Percentiles rank a stretch among this genome's conserved stretches.
Conservation (phyloP, 352 stramenopile species). For the Peronosclerospora sorghi region DNA sequence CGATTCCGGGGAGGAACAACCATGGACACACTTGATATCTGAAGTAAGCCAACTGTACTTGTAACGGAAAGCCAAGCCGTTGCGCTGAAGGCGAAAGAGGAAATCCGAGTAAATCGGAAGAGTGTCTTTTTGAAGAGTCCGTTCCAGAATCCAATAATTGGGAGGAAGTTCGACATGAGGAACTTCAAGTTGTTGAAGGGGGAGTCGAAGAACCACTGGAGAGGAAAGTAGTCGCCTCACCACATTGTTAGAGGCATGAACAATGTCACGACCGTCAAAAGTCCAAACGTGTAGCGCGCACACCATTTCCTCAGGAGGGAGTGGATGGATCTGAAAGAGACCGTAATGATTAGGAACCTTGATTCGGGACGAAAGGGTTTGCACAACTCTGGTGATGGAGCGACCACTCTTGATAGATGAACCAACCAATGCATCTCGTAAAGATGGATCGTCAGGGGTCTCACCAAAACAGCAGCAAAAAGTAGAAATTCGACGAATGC, state of each 20-base stretch:
- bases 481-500: background rate
- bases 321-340: background rate
- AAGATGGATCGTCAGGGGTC: background rate
- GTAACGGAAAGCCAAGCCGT: conserved; percentile 1
- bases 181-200: background rate
- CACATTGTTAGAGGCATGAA: background rate
- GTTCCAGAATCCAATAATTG: background rate
- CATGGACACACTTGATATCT: conserved; percentile 1
- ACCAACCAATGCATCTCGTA: background rate
- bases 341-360: background rate
- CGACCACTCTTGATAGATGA: background rate
- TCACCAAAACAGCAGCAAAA: background rate
- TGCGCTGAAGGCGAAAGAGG: conserved; percentile 1
- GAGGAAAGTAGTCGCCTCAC: background rate
- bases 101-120: background rate
- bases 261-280: background rate
- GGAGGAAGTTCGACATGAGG: background rate
- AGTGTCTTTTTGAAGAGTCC: background rate
- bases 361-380: background rate
- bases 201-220: background rate
- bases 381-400: background rate
- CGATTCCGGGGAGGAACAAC: background rate
- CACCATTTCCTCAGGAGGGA: background rate
- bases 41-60: conserved; percentile 1
- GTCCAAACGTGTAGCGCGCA: background rate